Evolutionary conservation across 2,329 filamentous ascomycete species (phyloP), one percentile per base, ranked within the genome.

Genomic region (Cordyceps fumosorosea): DNA sequence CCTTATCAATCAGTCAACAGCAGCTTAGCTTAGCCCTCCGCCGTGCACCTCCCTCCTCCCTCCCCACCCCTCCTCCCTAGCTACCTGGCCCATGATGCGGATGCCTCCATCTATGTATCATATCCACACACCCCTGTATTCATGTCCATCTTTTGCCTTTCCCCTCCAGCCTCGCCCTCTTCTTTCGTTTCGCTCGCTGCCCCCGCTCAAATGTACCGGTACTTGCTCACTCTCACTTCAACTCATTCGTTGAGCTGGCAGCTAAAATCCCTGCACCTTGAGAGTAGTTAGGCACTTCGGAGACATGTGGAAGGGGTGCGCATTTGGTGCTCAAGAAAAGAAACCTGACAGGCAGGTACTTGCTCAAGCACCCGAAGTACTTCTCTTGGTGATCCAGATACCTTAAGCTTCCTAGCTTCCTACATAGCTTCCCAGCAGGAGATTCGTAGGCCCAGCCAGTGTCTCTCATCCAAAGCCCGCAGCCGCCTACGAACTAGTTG

Each of bases 131-230:
- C 26, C 26, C 29, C 29, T 29, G 29, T 29, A 7, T 29, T 29
- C 29, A 29, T 29, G 29, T 29, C 34, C 34, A 14, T 37, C 34
- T 37, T 37, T 34, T 11, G 10, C 40, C 6, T 42, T 42, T 42
- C 22, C 45, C 45, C 44, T 24, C 42, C 42, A 40, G 7, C 44
- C 44, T 24, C n/a, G 3, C 44, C 20, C 20, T 47, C 44, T 3
- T 20, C n/a, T 45, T 20, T 5, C 10, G 3, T 10, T 22, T 11
- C 14, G 45, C n/a, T 16, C 24, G 20, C 32, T 52, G 7, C 26
- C 57, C 42, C 54, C 54, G 26, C 55, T 57, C 29, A 16, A 10
- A 57, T 40, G 60, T 65, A 65, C 32, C 16, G 60, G 51, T 62
- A 64, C 63, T 50, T 54, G 11, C 11, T 44, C 5, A 14, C 29